Base-by-base conservation (phyloP, 768 basidiomycete species). In the Mycena amicta region DNA sequence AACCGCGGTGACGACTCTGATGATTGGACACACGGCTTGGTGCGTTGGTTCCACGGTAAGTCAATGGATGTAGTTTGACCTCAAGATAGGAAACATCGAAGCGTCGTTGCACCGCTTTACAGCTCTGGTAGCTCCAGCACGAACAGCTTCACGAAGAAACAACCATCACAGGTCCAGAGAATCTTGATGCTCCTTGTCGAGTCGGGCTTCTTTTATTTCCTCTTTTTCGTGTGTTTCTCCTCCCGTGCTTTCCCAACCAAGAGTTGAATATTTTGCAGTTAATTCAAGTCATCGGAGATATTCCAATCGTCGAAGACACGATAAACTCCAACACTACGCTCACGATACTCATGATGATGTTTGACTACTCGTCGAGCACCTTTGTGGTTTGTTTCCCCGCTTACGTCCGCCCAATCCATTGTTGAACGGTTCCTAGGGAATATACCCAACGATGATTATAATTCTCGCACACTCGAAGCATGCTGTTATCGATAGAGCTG, bases 391-490 rank as follows among this genome's bases (percentile, higher is more conserved):
- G 45, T 37, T 18, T 18, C 8, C 8, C 18, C 33, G 8, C 33
- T 8, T 18, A 8, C 8, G 33, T 8, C 18, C 18, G 8, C 18
- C 18, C 33, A 18, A 18, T 8, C 33, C 18, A 8, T 37, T 8
- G 11, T 37, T 8, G 18, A 37, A 8, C 33, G 33, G 11, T 8
- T 37, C 33, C 11, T 37, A 37, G 33, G 33, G 33, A 8, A 37
- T 37, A 3, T 59, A 59, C 28, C 57, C 57, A 5, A 59, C 57
- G 3, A 27, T 59, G 37, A 31, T 59, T 15, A 40, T 59, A 30
- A 45, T 59, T 31, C 57, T 59, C 52, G 57, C 57, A 31, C 11
- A 37, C 29, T 59, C 57, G 43, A 52, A 49, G 27, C 57, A 53
- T 43, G 37, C 23, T 11, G 26, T 27, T 5, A 22, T 50, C 27